These are phyloP conservation scores for Termitomyces sp. DNA, from an alignment of 768 basidiomycete species.

Conservation along the genomic window DNA sequence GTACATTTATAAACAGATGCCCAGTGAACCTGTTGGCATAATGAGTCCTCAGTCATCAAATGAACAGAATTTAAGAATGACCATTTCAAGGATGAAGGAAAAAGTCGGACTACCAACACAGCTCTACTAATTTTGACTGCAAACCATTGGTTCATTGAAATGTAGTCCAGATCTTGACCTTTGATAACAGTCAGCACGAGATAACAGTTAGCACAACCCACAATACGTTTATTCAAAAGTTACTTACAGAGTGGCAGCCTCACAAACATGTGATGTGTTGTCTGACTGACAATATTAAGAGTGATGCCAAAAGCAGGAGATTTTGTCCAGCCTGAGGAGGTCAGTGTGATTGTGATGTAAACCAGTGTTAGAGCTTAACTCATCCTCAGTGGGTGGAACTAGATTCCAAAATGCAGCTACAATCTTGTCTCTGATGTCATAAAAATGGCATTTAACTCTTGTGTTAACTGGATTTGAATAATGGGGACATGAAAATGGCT, in stretches of 20 bases:
- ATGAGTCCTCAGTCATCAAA: no score
- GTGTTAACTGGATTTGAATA: constrained; percentile 13
- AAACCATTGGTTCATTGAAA: constrained; percentile 14
- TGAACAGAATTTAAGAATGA: no score
- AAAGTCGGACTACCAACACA: constrained; percentile 18
- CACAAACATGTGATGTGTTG: constrained; percentile 21
- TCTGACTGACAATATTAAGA: constrained; percentile 19
- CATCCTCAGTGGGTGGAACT: background rate
- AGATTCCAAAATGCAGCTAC: background rate
- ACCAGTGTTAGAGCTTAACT: background rate
- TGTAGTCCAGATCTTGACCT: constrained; percentile 21
- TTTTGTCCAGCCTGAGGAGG: background rate
- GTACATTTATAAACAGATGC: constrained; percentile 1
- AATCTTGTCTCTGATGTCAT: constrained; percentile 9
- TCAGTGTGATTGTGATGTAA: no score
- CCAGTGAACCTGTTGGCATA: constrained; percentile 1
- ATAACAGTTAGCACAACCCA: no score
- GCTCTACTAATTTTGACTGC: constrained; percentile 14
- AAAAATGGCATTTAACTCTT: constrained; percentile 3
- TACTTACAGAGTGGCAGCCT: constrained; percentile 22
- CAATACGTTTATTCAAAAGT: no score
- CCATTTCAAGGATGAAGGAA: constrained; percentile 20
- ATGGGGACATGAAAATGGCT: constrained; percentile 18
- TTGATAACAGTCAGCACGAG: background rate
- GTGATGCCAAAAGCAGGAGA: constrained; percentile 6